Base-by-base conservation (phyloP, 2,329 filamentous ascomycete species). In the Alternaria arbusti region DNA sequence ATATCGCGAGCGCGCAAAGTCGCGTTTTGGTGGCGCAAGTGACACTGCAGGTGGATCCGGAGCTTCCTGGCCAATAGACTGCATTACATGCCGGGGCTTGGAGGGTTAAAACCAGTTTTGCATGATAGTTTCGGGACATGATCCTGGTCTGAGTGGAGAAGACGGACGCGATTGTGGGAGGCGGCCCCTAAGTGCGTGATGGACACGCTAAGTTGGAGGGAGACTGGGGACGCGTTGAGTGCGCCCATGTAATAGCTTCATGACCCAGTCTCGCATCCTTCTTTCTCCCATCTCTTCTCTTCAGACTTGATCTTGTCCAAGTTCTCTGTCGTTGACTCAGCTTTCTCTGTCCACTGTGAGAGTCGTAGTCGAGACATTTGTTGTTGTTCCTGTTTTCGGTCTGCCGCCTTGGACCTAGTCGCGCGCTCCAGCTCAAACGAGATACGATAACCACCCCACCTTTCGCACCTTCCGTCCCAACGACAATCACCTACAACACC, bases 161-260 rank as follows among this genome's bases (percentile, higher is more conserved):
- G 45, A 58, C 52, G 69, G 70, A 70, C 71, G 68, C 69, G 71
- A 66, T 63, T 57, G 36, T 47, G 55, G 26, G 49, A 54, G 57
- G 52, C 59, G 45, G 57, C 60, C 63, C 67, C 60, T 64, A 62
- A 54, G 59, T 67, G 50, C 64, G 64, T 60, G 58, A 66, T 47
- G 45, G 56, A 71, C 74, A 58, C 74, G 75, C 73, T 74, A 74
- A 66, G 44, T 30, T 20, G 11, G 45, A 46, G 59, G 47, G 43
- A 49, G 15, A 66, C 64, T 36, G 36, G 63, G 64, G 44, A 72
- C 73, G 69, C 71, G 71, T 72, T 67, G 63, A 68, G 58, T 66
- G 59, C 32, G 40, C 6, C 54, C 17, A 50, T 49, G 65, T 68
- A 71, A 70, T 70, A 68, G 55, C 59, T 58, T 49, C 28, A 40